Base-by-base conservation (phyloP, 2,329 filamentous ascomycete genomes). In the Aspergillus brunneoviolaceus region DNA sequence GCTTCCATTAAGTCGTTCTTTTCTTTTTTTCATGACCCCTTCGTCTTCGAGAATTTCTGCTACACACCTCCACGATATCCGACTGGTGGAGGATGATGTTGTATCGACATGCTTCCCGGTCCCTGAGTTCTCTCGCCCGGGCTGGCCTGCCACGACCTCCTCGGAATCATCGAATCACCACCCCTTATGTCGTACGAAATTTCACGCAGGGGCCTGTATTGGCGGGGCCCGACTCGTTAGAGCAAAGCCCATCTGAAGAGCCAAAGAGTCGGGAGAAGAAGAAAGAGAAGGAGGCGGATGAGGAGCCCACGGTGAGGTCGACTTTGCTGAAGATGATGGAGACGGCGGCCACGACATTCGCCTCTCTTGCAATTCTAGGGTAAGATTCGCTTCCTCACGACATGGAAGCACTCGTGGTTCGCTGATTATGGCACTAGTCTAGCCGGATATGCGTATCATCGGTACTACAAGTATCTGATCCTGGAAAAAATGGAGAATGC, bases 401-500 rank as follows among this genome's bases (percentile, higher is more conserved):
- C 47, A 19, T 39, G 11, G 19, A 21, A 10, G 51, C 3, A n/a
- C 11, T 25, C 16, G 23, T 23, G n/a, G 12, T 27, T 60, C n/a
- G 54, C 69, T 73, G 60, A 72, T 60, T 19, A 35, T 39, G 7
- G 27, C 29, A 25, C 27, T 58, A 78, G 76, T 47, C 66, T 84
- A 25, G 89, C 90, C 6, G 91, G 89, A 25, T 94, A 91, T 74
- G 82, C 83, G 51, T 96, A 95, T 72, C 90, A 95, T 74, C 87
- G 84, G 69, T 86, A 85, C 72, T 98, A 99, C 84, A 99, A 99
- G 79, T 84, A 88, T 76, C 79, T 96, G 58, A 92, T 98, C 29
- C 80, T 98, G n/a, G 80, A 87, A 65, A 99, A 99, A 78, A 98
- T 99, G 82, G 86, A 90, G 66, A 89, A 90, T 68, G 95, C 95